Base-by-base conservation (phyloP, 225 moss, liverwort and hornwort genomes). In the Pleurozium schreberi region DNA sequence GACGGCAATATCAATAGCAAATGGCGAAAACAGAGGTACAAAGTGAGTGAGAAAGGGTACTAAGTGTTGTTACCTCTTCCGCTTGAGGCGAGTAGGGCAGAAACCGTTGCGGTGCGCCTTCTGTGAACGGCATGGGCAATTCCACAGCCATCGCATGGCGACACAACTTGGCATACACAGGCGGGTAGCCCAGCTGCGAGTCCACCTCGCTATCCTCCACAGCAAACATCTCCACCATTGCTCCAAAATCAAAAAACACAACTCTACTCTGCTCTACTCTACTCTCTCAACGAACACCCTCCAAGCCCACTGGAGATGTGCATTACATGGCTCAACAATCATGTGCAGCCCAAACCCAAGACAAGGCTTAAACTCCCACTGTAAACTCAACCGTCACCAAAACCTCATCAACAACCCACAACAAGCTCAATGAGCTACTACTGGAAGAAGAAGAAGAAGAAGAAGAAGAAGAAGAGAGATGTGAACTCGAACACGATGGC, bases 61-160 rank as follows among this genome's bases (percentile, higher is more conserved):
- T 15, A 27, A 31, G 27, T 18, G 42, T 47, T 60, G 65, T 86
- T 86, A 95, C 95, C 52, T 93, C 94, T 64, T 95, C 93, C 38
- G 93, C 55, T 42, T 89, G 94, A 33, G 95, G 93, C 43, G 93
- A 79, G 88, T 93, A 94, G 30, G 95, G 95, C 58, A 94, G 91
- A 64, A 95, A 95, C 25, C 93, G 94, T 73, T 95, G 91, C 42
- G 95, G 95, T 25, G 95, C 93, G 14, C 95, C 95, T 58, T 93
- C 91, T 3, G 86, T 55, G 75, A 93, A 95, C 40, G 95, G 94
- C 88, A 91, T 85, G 43, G 92, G 91, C 84, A 91, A 90, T 82
- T 91, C 92, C 53, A 88, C 60, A 36, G 93, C 73, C 60, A 87
- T 58, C 19, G 90, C 87, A 91, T 94, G 91, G 43, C 90, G 91